These are phyloP conservation scores for Fusarium sp. DNA, from an alignment of 2,329 filamentous ascomycete genomes.

Conservation along the genomic window DNA sequence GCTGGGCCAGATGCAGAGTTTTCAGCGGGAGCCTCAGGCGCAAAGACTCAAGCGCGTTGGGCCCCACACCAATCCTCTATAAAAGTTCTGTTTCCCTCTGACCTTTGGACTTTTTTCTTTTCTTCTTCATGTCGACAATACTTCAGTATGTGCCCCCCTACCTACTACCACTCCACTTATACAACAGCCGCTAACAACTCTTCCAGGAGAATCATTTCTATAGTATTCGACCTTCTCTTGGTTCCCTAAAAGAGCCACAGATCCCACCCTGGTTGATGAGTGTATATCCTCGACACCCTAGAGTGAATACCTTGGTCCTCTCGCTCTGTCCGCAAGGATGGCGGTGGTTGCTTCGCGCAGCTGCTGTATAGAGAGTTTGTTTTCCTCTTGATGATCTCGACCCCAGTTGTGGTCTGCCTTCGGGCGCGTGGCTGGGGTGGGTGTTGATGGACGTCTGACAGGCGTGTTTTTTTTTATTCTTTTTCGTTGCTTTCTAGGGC, in stretches of 20 bases:
- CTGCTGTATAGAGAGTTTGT: slow-evolving; percentile 82
- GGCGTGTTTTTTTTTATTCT: slow-evolving; percentile 64
- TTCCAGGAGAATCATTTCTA: slow-evolving; percentile 89
- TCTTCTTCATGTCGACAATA: slow-evolving; percentile 74
- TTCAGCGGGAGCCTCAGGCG: slow-evolving; percentile 29
- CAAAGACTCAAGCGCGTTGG: background rate
- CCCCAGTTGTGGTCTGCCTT: slow-evolving; percentile 80
- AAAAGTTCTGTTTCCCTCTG: slow-evolving; percentile 10
- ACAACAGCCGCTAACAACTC: too few species aligned
- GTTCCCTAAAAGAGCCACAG: slow-evolving; percentile 93
- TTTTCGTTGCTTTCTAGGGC: slow-evolving; percentile 69
- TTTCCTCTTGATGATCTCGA: slow-evolving; percentile 89
- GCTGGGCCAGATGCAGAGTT: slow-evolving; percentile 26
- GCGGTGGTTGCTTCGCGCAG: slow-evolving; percentile 57
- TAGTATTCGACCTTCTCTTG: slow-evolving; percentile 95
- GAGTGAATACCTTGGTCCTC: slow-evolving; percentile 50
- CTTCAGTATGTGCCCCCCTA: slow-evolving; percentile 56
- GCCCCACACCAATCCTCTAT: slow-evolving; percentile 26
- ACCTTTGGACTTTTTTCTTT: slow-evolving; percentile 57
- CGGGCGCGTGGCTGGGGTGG: slow-evolving; percentile 83
- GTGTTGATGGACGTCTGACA: slow-evolving; percentile 93
- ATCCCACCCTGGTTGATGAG: slow-evolving; percentile 70
- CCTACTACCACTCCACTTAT: too few species aligned
- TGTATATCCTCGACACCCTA: slow-evolving; percentile 79
- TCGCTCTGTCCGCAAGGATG: slow-evolving; percentile 62